These are phyloP conservation scores for Karstenula rhodostoma DNA, from an alignment of 2,329 filamentous ascomycete species.

Conservation along the genomic window DNA sequence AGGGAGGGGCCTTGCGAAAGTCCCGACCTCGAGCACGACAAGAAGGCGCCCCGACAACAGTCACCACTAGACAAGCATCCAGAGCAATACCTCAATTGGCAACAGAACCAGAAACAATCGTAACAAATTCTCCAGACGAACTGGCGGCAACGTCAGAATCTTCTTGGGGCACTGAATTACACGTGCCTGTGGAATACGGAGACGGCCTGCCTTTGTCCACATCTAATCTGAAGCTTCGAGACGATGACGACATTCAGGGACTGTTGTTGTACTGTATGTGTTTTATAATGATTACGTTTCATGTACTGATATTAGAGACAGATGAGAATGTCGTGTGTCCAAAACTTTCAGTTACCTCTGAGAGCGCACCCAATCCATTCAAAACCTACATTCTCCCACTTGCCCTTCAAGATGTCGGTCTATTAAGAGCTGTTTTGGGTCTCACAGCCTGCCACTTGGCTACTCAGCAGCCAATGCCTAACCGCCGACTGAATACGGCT, in stretches of 20 bases:
- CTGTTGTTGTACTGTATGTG: slow-evolving; percentile 14
- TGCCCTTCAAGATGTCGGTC: slow-evolving; percentile 17
- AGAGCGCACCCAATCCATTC: slow-evolving; percentile 19
- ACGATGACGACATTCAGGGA: slow-evolving; percentile 12
- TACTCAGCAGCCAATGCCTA: slow-evolving; percentile 11
- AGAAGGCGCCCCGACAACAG: neutral
- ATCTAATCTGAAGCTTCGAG: neutral
- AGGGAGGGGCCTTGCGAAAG: slow-evolving; percentile 13
- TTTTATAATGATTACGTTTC: neutral
- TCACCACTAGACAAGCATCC: neutral
- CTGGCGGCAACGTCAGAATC: neutral
- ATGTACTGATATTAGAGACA: neutral
- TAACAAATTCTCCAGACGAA: neutral
- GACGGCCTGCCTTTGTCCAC: slow-evolving; percentile 1
- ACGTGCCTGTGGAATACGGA: neutral
- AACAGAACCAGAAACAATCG: neutral
- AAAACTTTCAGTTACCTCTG: slow-evolving; percentile 11
- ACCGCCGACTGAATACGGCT: slow-evolving; percentile 11
- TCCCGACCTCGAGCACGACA: slow-evolving; percentile 10
- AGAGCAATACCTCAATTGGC: neutral
- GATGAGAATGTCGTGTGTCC: slow-evolving; percentile 21
- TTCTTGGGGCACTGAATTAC: neutral
- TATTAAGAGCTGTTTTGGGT: slow-evolving; percentile 21
- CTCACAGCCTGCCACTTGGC: slow-evolving; percentile 23
- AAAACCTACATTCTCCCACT: slow-evolving; percentile 22